These are phyloP conservation scores for Tulasnella sp. DNA, from an alignment of 768 basidiomycete species.

Conservation along the genomic window DNA sequence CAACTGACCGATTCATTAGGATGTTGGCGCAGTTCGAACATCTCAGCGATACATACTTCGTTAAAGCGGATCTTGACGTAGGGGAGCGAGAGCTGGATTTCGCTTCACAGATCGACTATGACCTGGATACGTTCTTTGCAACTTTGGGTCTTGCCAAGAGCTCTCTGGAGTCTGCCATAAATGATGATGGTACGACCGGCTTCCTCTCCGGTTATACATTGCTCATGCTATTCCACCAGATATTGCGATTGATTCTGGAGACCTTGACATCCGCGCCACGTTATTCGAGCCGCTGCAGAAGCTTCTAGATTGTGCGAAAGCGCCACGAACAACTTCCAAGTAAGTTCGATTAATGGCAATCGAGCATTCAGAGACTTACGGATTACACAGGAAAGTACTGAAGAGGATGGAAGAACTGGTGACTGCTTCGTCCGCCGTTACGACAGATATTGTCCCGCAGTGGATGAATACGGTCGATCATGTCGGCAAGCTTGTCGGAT, in stretches of 20 bases:
- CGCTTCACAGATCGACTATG: constrained; percentile 73
- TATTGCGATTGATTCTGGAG: constrained; percentile 61
- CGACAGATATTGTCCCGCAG: constrained; percentile 59
- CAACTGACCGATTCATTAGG: constrained; percentile 36
- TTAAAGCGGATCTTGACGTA: constrained; percentile 72
- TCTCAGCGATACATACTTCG: constrained; percentile 79
- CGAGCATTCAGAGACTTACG: neutral
- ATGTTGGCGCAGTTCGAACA: constrained; percentile 92
- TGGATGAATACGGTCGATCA: constrained; percentile 63
- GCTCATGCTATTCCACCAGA: constrained; percentile 41
- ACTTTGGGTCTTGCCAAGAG: constrained; percentile 88
- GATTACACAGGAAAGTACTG: constrained; percentile 63
- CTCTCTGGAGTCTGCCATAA: constrained; percentile 58
- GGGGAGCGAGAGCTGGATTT: constrained; percentile 86
- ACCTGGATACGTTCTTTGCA: constrained; percentile 89
- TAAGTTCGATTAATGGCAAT: constrained; percentile 32
- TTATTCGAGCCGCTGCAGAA: constrained; percentile 76
- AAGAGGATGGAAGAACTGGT: constrained; percentile 77
- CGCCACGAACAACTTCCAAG: constrained; percentile 50
- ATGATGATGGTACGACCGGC: constrained; percentile 60
- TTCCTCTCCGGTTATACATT: neutral
- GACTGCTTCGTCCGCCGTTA: constrained; percentile 62
- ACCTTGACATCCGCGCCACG: constrained; percentile 62
- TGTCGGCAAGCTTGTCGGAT: constrained; percentile 77
- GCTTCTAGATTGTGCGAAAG: constrained; percentile 76